phyloP scores from a whole-genome alignment of 2,329 filamentous ascomycete genomes.

The Pseudogymnoascus sp. region DNA sequence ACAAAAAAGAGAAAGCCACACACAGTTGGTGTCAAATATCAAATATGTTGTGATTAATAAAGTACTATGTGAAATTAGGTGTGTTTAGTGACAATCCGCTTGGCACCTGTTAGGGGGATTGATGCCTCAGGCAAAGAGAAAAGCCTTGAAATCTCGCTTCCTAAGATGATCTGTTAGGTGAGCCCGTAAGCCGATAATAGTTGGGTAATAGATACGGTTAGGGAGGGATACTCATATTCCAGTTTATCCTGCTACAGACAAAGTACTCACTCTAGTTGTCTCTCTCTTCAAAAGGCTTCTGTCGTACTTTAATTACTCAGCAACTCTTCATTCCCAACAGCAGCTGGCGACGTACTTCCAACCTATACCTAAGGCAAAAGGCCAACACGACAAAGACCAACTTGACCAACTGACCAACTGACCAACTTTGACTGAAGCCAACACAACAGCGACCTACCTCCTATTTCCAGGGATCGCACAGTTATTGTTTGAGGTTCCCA shows the following conservation, averaged over 20 bases:
- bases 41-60: slow-evolving; percentile 3
- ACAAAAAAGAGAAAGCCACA: background rate
- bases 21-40: background rate
- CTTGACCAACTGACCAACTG: too few species aligned
- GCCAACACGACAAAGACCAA: background rate
- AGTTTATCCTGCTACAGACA: background rate
- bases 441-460: background rate
- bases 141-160: background rate
- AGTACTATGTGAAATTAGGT: background rate
- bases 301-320: too few species aligned
- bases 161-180: background rate
- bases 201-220: too few species aligned
- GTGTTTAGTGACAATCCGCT: background rate
- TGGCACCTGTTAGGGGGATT: background rate
- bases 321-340: too few species aligned
- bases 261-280: too few species aligned
- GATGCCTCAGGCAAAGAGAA: background rate
- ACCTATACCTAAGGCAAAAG: background rate
- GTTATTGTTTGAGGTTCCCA: background rate
- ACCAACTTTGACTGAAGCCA: background rate
- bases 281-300: too few species aligned
- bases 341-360: background rate
- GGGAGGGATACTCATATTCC: too few species aligned
- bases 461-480: background rate
- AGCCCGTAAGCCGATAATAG: background rate